Evolutionary conservation across 257 asterid genomes (phyloP).

Genomic region (Verbascum thapsus): DNA sequence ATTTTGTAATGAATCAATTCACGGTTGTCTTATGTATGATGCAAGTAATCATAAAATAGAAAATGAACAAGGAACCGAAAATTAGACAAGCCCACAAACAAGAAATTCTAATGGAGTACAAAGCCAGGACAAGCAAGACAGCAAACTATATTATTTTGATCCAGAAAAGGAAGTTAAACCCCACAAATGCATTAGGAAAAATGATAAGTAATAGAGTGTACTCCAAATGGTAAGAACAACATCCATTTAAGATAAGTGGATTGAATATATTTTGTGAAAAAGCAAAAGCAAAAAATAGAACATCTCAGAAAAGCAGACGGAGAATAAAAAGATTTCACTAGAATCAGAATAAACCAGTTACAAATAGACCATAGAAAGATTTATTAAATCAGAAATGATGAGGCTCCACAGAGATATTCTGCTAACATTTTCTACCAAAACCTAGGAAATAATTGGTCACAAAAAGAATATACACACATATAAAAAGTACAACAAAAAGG

Average conservation of each 20-base stretch:
- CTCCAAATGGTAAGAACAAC: constrained; percentile 14
- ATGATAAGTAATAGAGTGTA: not conserved
- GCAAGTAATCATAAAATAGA: not conserved
- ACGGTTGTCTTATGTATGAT: not conserved
- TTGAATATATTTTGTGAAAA: not conserved
- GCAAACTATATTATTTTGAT: not conserved
- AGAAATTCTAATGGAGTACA: constrained; percentile 3
- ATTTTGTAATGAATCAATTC: not conserved
- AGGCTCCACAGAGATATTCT: constrained; percentile 39
- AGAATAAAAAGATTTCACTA: constrained; percentile 26
- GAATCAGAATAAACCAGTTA: constrained; percentile 37
- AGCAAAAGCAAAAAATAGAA: not conserved
- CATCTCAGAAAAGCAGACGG: constrained; percentile 23
- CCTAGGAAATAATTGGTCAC: constrained; percentile 28
- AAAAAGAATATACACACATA: constrained; percentile 30
- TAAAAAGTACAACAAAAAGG: constrained; percentile 26
- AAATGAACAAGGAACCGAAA: constrained; percentile 2
- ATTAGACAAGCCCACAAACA: constrained; percentile 5
- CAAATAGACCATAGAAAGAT: constrained; percentile 29
- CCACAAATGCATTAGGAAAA: not conserved
- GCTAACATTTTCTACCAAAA: constrained; percentile 34
- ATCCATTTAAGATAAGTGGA: constrained; percentile 20
- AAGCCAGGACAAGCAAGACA: constrained; percentile 19
- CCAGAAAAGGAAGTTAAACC: constrained; percentile 24
- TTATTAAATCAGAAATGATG: constrained; percentile 14